Percentiles rank a stretch among this genome's conserved stretches.
These are phyloP conservation scores for Tieghemiomyces parasiticus DNA, from an alignment of 192 early-diverging fungal genomes.

Conservation along the genomic window DNA sequence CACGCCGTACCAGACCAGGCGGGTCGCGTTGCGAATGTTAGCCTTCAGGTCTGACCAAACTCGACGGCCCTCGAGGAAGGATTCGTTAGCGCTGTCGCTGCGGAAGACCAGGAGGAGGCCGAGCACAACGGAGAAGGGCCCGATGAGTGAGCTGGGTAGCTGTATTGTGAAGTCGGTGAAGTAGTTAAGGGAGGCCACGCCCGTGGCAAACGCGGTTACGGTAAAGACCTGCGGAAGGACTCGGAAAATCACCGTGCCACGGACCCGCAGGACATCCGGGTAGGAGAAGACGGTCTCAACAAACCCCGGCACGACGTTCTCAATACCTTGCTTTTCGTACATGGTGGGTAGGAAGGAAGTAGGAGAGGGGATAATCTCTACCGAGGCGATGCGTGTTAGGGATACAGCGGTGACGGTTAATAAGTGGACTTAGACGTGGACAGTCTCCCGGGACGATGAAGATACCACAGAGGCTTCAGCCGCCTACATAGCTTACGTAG, in stretches of 20 bases:
- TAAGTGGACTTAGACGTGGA: too few relatives aligned
- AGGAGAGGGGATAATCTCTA: too few relatives aligned
- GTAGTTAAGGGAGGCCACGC: slow-evolving; percentile 3
- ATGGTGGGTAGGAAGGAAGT: too few relatives aligned
- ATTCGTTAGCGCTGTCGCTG: slow-evolving; percentile 58
- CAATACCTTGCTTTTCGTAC: neutral
- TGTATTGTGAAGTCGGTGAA: slow-evolving; percentile 20
- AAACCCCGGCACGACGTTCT: slow-evolving; percentile 4
- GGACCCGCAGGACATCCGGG: slow-evolving; percentile 10
- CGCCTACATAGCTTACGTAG: too few relatives aligned
- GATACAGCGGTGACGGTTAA: too few relatives aligned
- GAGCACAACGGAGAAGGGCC: slow-evolving; percentile 37
- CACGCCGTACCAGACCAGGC: slow-evolving; percentile 51
- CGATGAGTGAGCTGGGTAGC: slow-evolving; percentile 20
- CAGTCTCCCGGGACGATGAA: too few relatives aligned
- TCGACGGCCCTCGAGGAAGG: slow-evolving; percentile 69
- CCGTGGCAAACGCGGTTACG: slow-evolving; percentile 8
- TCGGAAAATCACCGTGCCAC: slow-evolving; percentile 14
- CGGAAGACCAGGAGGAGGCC: slow-evolving; percentile 70
- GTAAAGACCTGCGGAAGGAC: slow-evolving; percentile 12
- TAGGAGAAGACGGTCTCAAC: slow-evolving; percentile 2
- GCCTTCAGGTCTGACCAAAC: slow-evolving; percentile 46
- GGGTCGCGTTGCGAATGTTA: slow-evolving; percentile 49
- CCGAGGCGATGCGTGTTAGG: too few relatives aligned
- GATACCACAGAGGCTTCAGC: too few relatives aligned